phyloP scores from a whole-genome alignment of 2,329 filamentous ascomycete species.

The Neopestalotiopsis sp. region DNA sequence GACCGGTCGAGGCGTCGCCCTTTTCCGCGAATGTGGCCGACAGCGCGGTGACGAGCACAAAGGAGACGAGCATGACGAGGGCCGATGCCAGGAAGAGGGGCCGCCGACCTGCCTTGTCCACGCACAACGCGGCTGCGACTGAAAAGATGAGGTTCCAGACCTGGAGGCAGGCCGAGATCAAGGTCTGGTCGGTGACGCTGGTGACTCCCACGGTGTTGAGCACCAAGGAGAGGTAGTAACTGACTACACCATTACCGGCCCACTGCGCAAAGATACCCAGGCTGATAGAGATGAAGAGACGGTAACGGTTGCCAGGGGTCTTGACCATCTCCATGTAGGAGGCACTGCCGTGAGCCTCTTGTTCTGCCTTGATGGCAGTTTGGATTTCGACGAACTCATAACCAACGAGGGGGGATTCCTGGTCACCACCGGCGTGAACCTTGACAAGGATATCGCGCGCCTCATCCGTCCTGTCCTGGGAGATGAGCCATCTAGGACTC shows the following conservation, averaged over 20 bases:
- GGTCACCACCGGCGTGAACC: slow-evolving; percentile 4
- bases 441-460: background rate
- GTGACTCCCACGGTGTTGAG: slow-evolving; percentile 7
- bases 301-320: slow-evolving; percentile 7
- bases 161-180: slow-evolving; percentile 23
- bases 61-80: slow-evolving; percentile 48
- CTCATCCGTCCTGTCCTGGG: slow-evolving; percentile 9
- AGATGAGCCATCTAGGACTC: slow-evolving; percentile 18
- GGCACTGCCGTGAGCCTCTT: background rate
- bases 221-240: slow-evolving; percentile 1
- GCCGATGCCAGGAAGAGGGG: slow-evolving; percentile 48
- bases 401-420: background rate
- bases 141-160: slow-evolving; percentile 24
- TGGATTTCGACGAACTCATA: slow-evolving; percentile 8
- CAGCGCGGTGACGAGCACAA: slow-evolving; percentile 47
- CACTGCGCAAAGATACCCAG: slow-evolving; percentile 13
- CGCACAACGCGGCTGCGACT: slow-evolving; percentile 15
- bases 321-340: slow-evolving; percentile 14
- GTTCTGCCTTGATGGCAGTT: slow-evolving; percentile 7
- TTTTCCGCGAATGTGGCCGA: slow-evolving; percentile 40
- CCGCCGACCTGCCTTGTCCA: slow-evolving; percentile 39
- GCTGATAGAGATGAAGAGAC: slow-evolving; percentile 6
- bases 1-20: slow-evolving; percentile 37
- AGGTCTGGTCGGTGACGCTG: slow-evolving; percentile 21
- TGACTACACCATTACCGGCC: slow-evolving; percentile 17